A percentile compares a stretch with the other conserved stretches of the same genome.
Evolutionary conservation across 2,329 filamentous ascomycete species (phyloP).

Genomic region (Aspergillus phoenicis): DNA sequence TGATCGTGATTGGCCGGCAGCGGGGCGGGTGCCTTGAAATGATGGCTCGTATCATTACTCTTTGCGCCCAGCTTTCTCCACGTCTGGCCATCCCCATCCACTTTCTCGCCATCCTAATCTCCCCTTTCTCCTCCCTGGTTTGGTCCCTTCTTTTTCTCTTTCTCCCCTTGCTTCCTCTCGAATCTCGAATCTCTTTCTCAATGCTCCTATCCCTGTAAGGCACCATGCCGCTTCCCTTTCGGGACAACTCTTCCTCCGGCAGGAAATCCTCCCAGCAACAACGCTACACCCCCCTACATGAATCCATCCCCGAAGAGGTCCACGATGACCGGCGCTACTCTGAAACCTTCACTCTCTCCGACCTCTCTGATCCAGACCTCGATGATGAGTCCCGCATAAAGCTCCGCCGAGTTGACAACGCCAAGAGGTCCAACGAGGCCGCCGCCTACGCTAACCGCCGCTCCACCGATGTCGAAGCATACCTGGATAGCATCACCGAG

Average conservation of each 20-base stretch:
- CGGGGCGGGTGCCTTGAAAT: not conserved
- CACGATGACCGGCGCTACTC: slow-evolving; percentile 9
- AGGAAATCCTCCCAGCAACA: slow-evolving; percentile 7
- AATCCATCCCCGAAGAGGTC: slow-evolving; percentile 24
- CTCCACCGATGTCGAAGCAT: slow-evolving; percentile 26
- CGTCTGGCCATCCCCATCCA: not conserved
- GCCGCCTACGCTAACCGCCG: slow-evolving; percentile 20
- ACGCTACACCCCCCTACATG: slow-evolving; percentile 21
- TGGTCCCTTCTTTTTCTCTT: not conserved
- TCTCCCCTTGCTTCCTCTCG: not conserved
- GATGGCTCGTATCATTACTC: not conserved
- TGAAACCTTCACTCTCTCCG: slow-evolving; percentile 17
- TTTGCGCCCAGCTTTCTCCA: not conserved
- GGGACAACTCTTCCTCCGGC: not conserved
- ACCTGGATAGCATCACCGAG: slow-evolving; percentile 27
- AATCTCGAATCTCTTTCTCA: not conserved
- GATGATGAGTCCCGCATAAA: slow-evolving; percentile 17
- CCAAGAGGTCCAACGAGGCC: not conserved
- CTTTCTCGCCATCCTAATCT: not conserved
- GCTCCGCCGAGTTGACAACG: slow-evolving; percentile 18
- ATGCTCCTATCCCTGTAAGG: slow-evolving; percentile 6
- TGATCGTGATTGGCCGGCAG: not conserved
- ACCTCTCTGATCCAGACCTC: slow-evolving; percentile 13
- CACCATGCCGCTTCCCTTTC: slow-evolving; percentile 18
- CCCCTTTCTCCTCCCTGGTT: not conserved